These are phyloP conservation scores for Nicotiana obtusifolia DNA, from an alignment of 257 asterid genomes.

Conservation along the genomic window DNA sequence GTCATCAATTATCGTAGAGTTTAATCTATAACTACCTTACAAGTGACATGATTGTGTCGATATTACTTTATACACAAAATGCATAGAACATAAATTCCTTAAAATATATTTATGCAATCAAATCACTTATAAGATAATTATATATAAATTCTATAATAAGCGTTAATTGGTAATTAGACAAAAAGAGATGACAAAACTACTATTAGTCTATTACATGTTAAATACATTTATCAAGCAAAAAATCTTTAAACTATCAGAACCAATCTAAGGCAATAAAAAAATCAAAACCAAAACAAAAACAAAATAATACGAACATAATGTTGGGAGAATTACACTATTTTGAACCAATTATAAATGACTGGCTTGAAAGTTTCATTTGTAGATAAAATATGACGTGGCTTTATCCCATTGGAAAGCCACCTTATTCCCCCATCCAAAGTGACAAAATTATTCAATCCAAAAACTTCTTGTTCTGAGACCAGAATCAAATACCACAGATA, in stretches of 20 bases:
- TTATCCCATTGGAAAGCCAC: constrained; percentile 31
- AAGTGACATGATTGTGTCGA: too few species aligned
- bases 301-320: background rate
- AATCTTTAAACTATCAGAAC: background rate
- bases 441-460: constrained; percentile 10
- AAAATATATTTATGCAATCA: too few species aligned
- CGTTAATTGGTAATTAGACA: too few species aligned
- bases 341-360: constrained; percentile 17
- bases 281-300: background rate
- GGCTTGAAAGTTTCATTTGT: constrained; percentile 25
- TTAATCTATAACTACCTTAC: too few species aligned
- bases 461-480: background rate
- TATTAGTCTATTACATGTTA: too few species aligned
- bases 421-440: constrained; percentile 20
- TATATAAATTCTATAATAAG: too few species aligned
- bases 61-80: too few species aligned
- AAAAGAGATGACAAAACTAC: too few species aligned
- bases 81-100: too few species aligned
- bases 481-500: constrained; percentile 1
- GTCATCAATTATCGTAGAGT: too few species aligned
- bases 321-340: background rate
- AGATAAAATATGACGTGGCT: constrained; percentile 58
- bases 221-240: too few species aligned
- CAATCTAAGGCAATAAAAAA: background rate
- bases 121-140: too few species aligned